Evolutionary conservation across 805 yeast species (phyloP).

Genomic region (Suhomyces prunicola): DNA sequence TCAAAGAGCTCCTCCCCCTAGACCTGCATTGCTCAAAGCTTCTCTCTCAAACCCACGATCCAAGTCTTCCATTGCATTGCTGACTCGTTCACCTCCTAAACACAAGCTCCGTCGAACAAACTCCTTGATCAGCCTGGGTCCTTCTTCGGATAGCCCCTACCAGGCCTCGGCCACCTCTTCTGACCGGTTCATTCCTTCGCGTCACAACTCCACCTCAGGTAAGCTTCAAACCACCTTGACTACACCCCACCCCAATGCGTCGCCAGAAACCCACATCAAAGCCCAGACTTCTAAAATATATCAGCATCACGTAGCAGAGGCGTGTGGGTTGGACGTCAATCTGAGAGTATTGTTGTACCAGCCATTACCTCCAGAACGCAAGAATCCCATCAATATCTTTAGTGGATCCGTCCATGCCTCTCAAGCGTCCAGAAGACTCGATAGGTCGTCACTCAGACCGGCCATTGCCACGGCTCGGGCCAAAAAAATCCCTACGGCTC

Average conservation of each 20-base stretch:
- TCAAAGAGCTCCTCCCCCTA: not conserved
- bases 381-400: slow-evolving; percentile 33
- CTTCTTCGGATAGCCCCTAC: slow-evolving; percentile 26
- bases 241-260: slow-evolving; percentile 43
- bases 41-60: slow-evolving; percentile 25
- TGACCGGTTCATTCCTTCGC: slow-evolving; percentile 44
- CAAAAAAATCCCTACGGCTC: slow-evolving; percentile 78
- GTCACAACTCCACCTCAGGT: slow-evolving; percentile 39
- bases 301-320: slow-evolving; percentile 84
- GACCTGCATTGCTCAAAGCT: slow-evolving; percentile 8
- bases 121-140: slow-evolving; percentile 25
- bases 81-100: slow-evolving; percentile 23
- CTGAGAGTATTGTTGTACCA: slow-evolving; percentile 82
- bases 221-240: slow-evolving; percentile 30
- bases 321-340: slow-evolving; percentile 84
- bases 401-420: slow-evolving; percentile 18
- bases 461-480: slow-evolving; percentile 62
- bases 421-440: slow-evolving; percentile 21
- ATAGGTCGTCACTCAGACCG: slow-evolving; percentile 37
- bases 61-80: slow-evolving; percentile 19
- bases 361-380: slow-evolving; percentile 75
- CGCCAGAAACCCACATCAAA: slow-evolving; percentile 54
- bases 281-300: slow-evolving; percentile 56
- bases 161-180: slow-evolving; percentile 18
- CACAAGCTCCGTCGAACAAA: slow-evolving; percentile 32